Base-by-base conservation (phyloP, 2,329 filamentous ascomycete species). In the Colletotrichum sp. region DNA sequence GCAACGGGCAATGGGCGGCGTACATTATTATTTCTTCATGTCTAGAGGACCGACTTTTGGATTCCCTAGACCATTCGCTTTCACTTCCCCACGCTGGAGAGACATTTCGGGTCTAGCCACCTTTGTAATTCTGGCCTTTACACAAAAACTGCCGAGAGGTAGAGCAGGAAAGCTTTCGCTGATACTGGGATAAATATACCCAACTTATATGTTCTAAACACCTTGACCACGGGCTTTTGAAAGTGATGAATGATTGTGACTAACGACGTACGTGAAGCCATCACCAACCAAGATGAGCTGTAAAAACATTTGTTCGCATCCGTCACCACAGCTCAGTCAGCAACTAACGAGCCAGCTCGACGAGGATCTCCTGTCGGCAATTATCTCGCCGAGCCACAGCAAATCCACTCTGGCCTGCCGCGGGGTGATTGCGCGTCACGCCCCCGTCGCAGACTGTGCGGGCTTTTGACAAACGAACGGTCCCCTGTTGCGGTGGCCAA, bases 1-100 rank as follows among this genome's bases (percentile, higher is more conserved):
- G 39, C 52, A 62, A 64, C 15, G 59, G 73, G 39, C 29, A 69
- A 69, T 52, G 70, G 64, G 73, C 70, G 73, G 73, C 73, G 70
- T 68, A 64, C 3, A 49, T 55, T 25, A 30, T 72, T 36, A 5
- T 27, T 76, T 39, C 65, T 68, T 68, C 22, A 55, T 36, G 44
- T 27, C 64, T 49, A 7, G 16, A 29, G 44, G 12, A 13, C 30
- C 44, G 32, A 27, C 22, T 5, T 39, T 36, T 55, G n/a, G 27
- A 49, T 12, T 61, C 70, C 11, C n/a, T 7, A 12, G 70, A 34
- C n/a, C 30, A 29, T 39, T 32, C 44, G 64, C 22, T 59, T 65
- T 65, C 39, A 19, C 57, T 65, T 36, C 65, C 44, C 29, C 27
- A 22, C 1, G 63, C 29, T 59, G 69, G 57, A 65, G 13, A 49